Percentiles rank a stretch among this genome's conserved stretches.
These are phyloP conservation scores for Mercurialis annua DNA, from an alignment of 345 rosid species.

Conservation along the genomic window DNA sequence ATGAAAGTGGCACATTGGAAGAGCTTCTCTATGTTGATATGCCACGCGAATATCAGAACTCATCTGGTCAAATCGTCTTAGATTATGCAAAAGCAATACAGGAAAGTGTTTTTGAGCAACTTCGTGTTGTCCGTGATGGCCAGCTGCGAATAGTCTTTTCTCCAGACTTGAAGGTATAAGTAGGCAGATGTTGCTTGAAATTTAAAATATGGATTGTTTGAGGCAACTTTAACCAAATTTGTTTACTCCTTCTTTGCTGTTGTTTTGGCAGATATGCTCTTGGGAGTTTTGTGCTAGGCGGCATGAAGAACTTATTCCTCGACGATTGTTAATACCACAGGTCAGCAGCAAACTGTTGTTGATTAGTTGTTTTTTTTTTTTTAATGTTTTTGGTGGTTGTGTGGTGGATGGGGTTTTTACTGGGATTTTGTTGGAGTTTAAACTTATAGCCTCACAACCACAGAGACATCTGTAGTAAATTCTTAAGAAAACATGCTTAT, in stretches of 20 bases:
- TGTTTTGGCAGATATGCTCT: constrained; percentile 62
- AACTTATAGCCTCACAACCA: background rate
- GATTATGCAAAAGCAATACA: constrained; percentile 99
- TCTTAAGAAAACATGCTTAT: background rate
- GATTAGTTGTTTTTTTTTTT: background rate
- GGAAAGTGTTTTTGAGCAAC: constrained; percentile 98
- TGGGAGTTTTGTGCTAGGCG: constrained; percentile 99
- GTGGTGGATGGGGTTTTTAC: too few relatives aligned
- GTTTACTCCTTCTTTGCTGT: constrained; percentile 5
- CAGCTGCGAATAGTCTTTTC: constrained; percentile 93
- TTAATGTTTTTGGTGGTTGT: too few relatives aligned
- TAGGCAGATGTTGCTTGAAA: background rate
- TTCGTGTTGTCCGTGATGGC: constrained; percentile 98
- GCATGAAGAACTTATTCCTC: constrained; percentile 95
- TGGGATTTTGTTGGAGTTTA: too few relatives aligned
- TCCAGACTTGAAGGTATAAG: constrained; percentile 77
- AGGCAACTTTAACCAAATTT: background rate
- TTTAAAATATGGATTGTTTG: constrained; percentile 2
- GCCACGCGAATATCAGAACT: constrained; percentile 88
- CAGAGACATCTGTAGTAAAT: background rate
- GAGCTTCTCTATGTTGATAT: constrained; percentile 94
- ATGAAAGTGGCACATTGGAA: constrained; percentile 96
- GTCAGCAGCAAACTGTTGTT: constrained; percentile 28
- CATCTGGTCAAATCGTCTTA: constrained; percentile 91
- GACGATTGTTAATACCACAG: constrained; percentile 90